Conservation (phyloP, 2,329 filamentous ascomycete species). For the Aureobasidium sp. region DNA sequence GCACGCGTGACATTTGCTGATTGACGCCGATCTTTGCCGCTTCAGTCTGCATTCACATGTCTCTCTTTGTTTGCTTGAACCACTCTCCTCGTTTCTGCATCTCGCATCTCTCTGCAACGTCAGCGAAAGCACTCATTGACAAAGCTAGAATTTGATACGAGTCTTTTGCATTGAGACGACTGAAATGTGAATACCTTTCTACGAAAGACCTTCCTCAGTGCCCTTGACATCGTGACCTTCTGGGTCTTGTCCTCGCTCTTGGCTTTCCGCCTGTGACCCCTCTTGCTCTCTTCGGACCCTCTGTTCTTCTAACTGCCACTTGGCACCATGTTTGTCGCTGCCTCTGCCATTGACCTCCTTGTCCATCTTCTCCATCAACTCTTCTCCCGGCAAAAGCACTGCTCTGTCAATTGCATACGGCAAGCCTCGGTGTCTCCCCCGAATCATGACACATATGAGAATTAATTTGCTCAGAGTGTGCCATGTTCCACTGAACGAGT, state of each 20-base stretch:
- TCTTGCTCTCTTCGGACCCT: background rate
- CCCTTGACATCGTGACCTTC: background rate
- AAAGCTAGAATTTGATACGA: too few relatives aligned
- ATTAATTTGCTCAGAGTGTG: slow-evolving; percentile 44
- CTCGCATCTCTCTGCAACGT: too few relatives aligned
- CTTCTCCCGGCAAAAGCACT: slow-evolving; percentile 28
- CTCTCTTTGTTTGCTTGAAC: background rate
- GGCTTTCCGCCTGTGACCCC: background rate
- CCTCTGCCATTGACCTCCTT: slow-evolving; percentile 21
- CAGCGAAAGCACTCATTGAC: too few relatives aligned
- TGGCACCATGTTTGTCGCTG: background rate
- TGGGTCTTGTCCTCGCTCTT: background rate
- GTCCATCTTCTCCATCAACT: slow-evolving; percentile 31
- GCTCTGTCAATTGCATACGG: slow-evolving; percentile 44
- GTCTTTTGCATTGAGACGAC: background rate
- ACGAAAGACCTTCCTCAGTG: background rate
- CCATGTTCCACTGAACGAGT: slow-evolving; percentile 40
- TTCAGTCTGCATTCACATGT: background rate
- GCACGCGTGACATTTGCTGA: background rate
- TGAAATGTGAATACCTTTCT: background rate
- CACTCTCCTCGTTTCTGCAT: background rate
- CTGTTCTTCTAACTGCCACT: background rate
- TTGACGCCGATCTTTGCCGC: background rate
- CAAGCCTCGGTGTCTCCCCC: slow-evolving; percentile 45
- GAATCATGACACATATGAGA: slow-evolving; percentile 45